Base-by-base conservation (phyloP, 2,329 filamentous ascomycete species). In the Aureobasidium sp. region DNA sequence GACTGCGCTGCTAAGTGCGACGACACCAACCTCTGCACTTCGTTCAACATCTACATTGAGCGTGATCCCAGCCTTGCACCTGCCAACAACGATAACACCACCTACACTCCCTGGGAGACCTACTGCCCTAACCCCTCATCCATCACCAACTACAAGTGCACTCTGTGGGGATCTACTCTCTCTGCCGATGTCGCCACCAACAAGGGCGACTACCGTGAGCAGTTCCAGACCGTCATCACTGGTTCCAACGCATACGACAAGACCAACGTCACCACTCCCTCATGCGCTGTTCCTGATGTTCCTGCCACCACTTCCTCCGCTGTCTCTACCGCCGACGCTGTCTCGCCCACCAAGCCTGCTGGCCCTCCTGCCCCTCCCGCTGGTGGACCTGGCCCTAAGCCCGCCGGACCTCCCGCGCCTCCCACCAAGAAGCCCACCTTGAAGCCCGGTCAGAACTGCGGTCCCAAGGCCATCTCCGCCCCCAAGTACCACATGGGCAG, bases 101-200 rank as follows among this genome's bases (percentile, higher is more conserved):
- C 65, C 27, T 45, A 49, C 19, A 70, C 68, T 45, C 64, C 65
- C 37, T 68, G 67, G 64, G 66, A 65, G 29, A 60, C 63, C 37
- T 65, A 66, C 62, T 76, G 74, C 69, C 70, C 72, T 14, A 72
- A 73, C 66, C 73, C 73, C 39, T 61, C 69, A 12, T 71, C 71
- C 15, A 71, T 73, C 60, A 74, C 73, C 62, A 73, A 71, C 68
- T 74, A 71, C 70, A 74, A 74, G 67, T 75, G 74, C 68, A 71
- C 73, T 8, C 70, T 75, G 35, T 75, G 71, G 71, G 72, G 73
- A 40, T 71, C 71, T 60, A 65, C 62, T 50, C 70, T 75, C 61
- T 66, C 70, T 27, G 65, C 68, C 37, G 61, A 62, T 2, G 63
- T 64, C 8, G 70, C 70, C 0, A 71, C 66, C 56, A 71, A 71